These are phyloP conservation scores for Solanum piurae DNA, from an alignment of 257 asterid genomes.

Conservation along the genomic window DNA sequence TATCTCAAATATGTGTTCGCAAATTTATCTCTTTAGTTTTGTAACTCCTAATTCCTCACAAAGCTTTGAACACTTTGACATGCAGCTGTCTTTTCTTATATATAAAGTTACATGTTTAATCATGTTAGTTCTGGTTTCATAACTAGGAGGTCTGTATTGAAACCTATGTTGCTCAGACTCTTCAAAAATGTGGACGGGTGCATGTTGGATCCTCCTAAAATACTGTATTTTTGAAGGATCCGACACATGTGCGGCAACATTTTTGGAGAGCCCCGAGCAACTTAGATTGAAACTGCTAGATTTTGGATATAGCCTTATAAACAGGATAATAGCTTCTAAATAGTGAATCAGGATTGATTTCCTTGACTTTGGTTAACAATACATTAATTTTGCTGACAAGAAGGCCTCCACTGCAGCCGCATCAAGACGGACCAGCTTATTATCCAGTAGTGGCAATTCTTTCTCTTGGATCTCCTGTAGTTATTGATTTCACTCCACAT, in stretches of 20 bases:
- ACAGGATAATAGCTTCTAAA: background rate
- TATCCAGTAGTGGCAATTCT: constrained; percentile 86
- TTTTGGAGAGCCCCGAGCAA: background rate
- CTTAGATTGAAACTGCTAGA: background rate
- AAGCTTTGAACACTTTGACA: background rate
- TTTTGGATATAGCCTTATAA: background rate
- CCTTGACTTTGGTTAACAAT: background rate
- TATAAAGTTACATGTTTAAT: background rate
- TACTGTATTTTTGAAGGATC: background rate
- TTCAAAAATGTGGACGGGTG: background rate
- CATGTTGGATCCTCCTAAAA: rapidly evolving
- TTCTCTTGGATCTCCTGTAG: constrained; percentile 80
- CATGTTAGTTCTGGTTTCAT: background rate
- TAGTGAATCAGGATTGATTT: background rate
- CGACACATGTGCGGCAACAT: rapidly evolving
- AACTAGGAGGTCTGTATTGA: background rate
- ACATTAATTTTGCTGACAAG: constrained; percentile 3
- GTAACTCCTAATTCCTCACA: background rate
- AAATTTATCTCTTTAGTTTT: background rate
- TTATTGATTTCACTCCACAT: constrained; percentile 84
- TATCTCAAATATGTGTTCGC: background rate
- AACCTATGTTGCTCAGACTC: background rate
- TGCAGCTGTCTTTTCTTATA: background rate
- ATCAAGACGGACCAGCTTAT: constrained; percentile 96
- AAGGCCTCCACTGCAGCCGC: constrained; percentile 40